Evolutionary conservation across 805 yeast genomes (phyloP), one percentile per base, ranked within the genome.

Genomic region (Saturnispora serradocipensis): DNA sequence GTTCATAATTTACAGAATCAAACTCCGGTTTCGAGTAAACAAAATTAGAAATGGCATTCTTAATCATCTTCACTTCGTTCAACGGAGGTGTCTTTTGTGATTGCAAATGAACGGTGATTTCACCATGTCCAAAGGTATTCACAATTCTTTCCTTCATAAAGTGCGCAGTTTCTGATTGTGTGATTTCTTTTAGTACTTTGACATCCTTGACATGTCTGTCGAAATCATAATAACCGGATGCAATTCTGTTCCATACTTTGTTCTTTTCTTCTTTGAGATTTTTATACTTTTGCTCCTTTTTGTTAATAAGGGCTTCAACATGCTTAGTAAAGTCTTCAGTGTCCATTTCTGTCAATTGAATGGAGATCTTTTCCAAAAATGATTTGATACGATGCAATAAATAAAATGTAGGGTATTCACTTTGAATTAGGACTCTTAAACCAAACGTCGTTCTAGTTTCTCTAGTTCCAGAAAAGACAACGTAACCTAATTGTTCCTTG

Each of bases 401-500:
- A 65, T 82, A 90, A 13, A 75, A 77, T 3, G 93, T 74, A 2
- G 87, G 68, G 63, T 84, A 80, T 65, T 88, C 97, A 54, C 93
- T 83, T 69, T 91, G 99, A 48, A 90, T 76, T 57, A 90, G 70
- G 13, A 93, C 67, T 60, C 93, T 75, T 58, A 81, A 76, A 13
- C 91, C 90, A 63, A 79, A 74, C 5, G 84, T 77, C 22, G 93
- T 83, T 62, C 95, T 77, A 3, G 87, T 78, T 54, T 75, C 74
- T 54, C 84, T 72, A 25, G 77, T 70, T 0, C 95, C 86, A 43
- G 93, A 81, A 63, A 88, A 88, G 0, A 91, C 99, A 56, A 91
- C 89, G 61, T 91, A 91, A 2, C 99, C 99, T 32, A 91, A 74
- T 67, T 93, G 98, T 69, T 91, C 98, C 60, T 88, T 84, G 6